These are phyloP conservation scores for Erodium moschatum DNA, from an alignment of 441 rosid genomes.

Conservation along the genomic window DNA sequence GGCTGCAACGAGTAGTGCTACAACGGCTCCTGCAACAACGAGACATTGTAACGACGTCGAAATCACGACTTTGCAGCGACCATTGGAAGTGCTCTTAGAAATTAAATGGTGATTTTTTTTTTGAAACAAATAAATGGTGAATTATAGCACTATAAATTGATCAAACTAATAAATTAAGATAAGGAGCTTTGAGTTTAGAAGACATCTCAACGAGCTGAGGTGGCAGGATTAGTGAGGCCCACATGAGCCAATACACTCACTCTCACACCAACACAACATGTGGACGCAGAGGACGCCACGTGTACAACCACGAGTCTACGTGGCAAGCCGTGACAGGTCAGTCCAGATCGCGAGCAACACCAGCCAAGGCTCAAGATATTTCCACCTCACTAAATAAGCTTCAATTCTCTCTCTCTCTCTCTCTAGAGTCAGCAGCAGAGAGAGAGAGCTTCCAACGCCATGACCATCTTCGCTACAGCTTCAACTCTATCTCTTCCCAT, in stretches of 20 bases:
- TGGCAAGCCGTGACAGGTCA: conserved; percentile 57
- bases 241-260: not conserved
- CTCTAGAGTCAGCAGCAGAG: too few species aligned
- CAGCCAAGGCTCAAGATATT: conserved; percentile 15
- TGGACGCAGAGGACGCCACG: conserved; percentile 56
- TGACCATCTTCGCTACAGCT: conserved; percentile 64
- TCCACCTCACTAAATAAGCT: conserved; percentile 7
- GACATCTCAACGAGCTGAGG: conserved; percentile 43
- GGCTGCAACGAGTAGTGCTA: too few species aligned
- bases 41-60: too few species aligned
- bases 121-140: too few species aligned
- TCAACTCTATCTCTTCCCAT: conserved; percentile 65
- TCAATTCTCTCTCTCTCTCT: conserved; percentile 8
- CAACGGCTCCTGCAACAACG: too few species aligned
- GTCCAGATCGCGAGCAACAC: conserved; percentile 56
- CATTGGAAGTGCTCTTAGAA: too few species aligned
- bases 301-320: conserved; percentile 36
- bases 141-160: too few species aligned
- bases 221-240: conserved; percentile 40
- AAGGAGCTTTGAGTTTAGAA: too few species aligned
- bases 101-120: too few species aligned
- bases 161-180: too few species aligned
- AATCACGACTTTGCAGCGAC: too few species aligned
- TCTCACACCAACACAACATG: conserved; percentile 33
- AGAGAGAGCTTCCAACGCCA: conserved; percentile 30